These are phyloP conservation scores for Cantharellus anzutake DNA, from an alignment of 768 basidiomycete species.

Conservation along the genomic window DNA sequence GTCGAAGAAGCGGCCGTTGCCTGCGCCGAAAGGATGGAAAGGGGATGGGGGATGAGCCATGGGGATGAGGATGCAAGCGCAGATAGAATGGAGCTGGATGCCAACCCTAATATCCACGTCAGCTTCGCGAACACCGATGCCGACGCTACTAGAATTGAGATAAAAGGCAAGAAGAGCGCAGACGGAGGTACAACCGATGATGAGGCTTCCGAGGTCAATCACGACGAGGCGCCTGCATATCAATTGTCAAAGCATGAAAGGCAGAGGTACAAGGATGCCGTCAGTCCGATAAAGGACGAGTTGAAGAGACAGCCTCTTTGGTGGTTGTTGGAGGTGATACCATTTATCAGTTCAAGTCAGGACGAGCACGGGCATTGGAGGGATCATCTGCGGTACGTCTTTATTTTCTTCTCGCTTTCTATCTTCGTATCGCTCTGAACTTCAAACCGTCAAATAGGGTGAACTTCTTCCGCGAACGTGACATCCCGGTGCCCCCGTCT, in stretches of 20 bases:
- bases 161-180: too few relatives aligned
- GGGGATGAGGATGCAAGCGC: conserved; percentile 29
- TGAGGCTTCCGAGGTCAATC: too few relatives aligned
- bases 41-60: conserved; percentile 17
- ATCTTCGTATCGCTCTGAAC: neutral
- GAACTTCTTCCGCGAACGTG: neutral
- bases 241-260: too few relatives aligned
- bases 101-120: neutral
- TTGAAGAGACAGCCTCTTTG: neutral
- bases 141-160: neutral
- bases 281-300: conserved; percentile 1
- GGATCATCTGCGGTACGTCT: neutral
- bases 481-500: neutral
- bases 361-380: conserved; percentile 5
- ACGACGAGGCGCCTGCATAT: too few relatives aligned
- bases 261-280: neutral
- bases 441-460: neutral
- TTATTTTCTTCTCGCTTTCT: neutral
- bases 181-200: too few relatives aligned
- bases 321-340: conserved; percentile 3
- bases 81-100: conserved; percentile 52
- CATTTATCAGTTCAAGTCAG: conserved; percentile 1
- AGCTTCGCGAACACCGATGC: neutral
- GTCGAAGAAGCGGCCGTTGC: neutral
- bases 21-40: too few relatives aligned